Evolutionary conservation across 345 rosid genomes (phyloP).

Genomic region (Cardamine resedifolia): DNA sequence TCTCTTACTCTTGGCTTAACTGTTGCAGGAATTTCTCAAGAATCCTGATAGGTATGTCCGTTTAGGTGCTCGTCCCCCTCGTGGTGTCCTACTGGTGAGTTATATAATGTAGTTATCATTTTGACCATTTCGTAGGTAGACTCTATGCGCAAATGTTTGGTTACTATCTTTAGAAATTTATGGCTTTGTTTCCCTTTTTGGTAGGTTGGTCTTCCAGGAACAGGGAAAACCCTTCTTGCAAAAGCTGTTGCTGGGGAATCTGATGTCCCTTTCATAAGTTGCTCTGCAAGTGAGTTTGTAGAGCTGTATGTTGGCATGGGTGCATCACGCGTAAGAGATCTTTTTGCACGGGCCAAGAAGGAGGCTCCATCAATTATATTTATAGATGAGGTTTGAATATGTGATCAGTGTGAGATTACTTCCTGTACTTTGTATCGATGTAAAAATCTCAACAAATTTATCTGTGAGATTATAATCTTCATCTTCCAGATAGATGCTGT

Average conservation of each 20-base stretch:
- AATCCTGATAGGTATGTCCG: conserved; percentile 83
- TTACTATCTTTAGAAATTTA: neutral
- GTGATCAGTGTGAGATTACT: neutral
- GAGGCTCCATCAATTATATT: conserved; percentile 96
- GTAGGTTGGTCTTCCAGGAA: conserved; percentile 97
- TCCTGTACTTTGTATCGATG: neutral
- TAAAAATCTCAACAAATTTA: neutral
- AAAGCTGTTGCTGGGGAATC: conserved; percentile 98
- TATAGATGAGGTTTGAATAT: conserved; percentile 76
- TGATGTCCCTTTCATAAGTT: conserved; percentile 92
- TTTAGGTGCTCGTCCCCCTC: conserved; percentile 98
- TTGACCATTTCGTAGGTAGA: neutral
- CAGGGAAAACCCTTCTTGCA: conserved; percentile 94
- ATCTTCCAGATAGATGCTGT: conserved; percentile 91
- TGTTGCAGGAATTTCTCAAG: conserved; percentile 84
- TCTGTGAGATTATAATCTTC: too few species aligned
- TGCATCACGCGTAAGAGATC: conserved; percentile 97
- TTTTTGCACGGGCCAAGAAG: conserved; percentile 94
- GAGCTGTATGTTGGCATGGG: conserved; percentile 98
- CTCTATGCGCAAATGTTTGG: neutral
- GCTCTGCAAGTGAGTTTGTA: conserved; percentile 96
- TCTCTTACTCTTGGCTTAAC: conserved; percentile 34
- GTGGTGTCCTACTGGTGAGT: conserved; percentile 94
- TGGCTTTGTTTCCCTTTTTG: neutral
- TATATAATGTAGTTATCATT: neutral